A percentile compares a stretch with the other conserved stretches of the same genome.
phyloP scores from a whole-genome alignment of 768 basidiomycete species.

The Xerocomellus chrysenteron region DNA sequence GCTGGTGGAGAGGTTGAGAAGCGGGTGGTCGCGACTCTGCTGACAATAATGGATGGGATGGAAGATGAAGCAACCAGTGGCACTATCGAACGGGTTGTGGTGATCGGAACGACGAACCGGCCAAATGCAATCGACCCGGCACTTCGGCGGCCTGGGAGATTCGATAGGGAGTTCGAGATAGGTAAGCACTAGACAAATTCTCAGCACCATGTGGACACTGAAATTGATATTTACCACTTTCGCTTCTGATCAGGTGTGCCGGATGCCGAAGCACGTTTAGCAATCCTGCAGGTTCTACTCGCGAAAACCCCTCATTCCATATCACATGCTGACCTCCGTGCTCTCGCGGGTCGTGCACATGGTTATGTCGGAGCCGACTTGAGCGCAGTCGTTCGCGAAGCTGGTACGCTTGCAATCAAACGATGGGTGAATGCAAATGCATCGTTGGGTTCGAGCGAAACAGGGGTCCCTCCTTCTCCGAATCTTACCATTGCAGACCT shows the following conservation, averaged over 20 bases:
- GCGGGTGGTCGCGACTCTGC: conserved; percentile 89
- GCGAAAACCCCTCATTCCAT: conserved; percentile 77
- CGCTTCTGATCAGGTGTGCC: conserved; percentile 67
- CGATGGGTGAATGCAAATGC: conserved; percentile 52
- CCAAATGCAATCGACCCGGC: conserved; percentile 97
- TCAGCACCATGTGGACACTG: background rate
- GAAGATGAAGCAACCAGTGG: conserved; percentile 45
- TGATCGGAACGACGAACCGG: conserved; percentile 94
- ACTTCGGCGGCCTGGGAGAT: conserved; percentile 82
- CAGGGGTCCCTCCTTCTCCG: conserved; percentile 25
- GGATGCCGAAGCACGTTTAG: conserved; percentile 76
- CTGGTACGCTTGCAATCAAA: conserved; percentile 89
- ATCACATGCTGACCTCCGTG: conserved; percentile 53
- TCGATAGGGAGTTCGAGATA: conserved; percentile 95
- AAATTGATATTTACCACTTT: background rate
- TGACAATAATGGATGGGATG: conserved; percentile 95
- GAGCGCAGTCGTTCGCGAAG: conserved; percentile 87
- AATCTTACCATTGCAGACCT: conserved; percentile 64
- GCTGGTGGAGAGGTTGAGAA: conserved; percentile 95
- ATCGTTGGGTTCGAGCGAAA: conserved; percentile 3
- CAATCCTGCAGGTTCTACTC: conserved; percentile 86
- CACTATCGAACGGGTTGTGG: conserved; percentile 65
- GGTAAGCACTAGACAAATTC: conserved; percentile 44
- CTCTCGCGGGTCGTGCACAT: conserved; percentile 77
- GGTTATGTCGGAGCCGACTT: conserved; percentile 98